Percentiles rank a stretch among this genome's conserved stretches.
phyloP scores from a whole-genome alignment of 2,329 filamentous ascomycete species.

The Davidsoniella virescens region DNA sequence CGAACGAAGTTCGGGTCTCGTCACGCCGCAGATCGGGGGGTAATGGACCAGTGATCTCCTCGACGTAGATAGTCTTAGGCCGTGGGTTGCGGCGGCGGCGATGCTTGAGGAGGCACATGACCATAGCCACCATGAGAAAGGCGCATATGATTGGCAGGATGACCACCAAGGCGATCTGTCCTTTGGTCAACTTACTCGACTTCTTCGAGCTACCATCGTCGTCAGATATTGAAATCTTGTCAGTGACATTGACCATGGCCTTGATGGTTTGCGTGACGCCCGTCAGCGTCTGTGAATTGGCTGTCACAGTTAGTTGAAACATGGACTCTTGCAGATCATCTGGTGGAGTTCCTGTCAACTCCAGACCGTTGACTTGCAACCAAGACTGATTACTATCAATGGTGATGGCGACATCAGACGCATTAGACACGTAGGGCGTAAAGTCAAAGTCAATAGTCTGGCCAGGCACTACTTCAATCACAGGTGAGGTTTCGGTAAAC shows the following conservation, averaged over 20 bases:
- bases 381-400: conserved; percentile 26
- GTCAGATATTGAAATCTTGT: conserved; percentile 16
- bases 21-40: conserved; percentile 8
- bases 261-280: conserved; percentile 9
- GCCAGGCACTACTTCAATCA: conserved; percentile 26
- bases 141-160: conserved; percentile 27
- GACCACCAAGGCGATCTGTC: conserved; percentile 26
- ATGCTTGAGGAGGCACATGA: conserved; percentile 21
- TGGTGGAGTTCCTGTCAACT: conserved; percentile 27
- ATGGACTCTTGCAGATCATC: not conserved
- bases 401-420: conserved; percentile 23
- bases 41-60: conserved; percentile 7
- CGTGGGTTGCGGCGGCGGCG: conserved; percentile 18
- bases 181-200: conserved; percentile 12
- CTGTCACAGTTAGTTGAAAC: conserved; percentile 7
- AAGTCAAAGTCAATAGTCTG: conserved; percentile 28
- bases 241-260: conserved; percentile 22
- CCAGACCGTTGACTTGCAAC: conserved; percentile 25
- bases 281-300: conserved; percentile 11
- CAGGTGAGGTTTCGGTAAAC: conserved; percentile 23
- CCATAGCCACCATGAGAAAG: conserved; percentile 20
- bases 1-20: conserved; percentile 7
- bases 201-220: conserved; percentile 17
- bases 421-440: conserved; percentile 25
- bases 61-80: conserved; percentile 7